A percentile compares a stretch with the other conserved stretches of the same genome.
Evolutionary conservation across 1,284 basidiomycete species (phyloP).

Genomic region (Puccinia coronata): DNA sequence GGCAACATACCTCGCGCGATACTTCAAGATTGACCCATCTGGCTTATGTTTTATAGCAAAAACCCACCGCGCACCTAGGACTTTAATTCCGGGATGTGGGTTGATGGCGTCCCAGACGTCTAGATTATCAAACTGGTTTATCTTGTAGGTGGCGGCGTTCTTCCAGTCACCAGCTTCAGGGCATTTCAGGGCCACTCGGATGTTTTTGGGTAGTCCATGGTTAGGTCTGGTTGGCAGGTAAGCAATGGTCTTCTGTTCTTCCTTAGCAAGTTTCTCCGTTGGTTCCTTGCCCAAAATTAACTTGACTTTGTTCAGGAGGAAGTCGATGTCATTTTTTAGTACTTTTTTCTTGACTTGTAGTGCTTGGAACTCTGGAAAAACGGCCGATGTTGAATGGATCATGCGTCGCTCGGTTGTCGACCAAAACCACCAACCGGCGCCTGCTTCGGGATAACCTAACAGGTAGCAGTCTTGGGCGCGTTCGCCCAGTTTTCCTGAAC

Average conservation of each 20-base stretch:
- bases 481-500: background rate
- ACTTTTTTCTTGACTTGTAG: background rate
- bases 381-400: background rate
- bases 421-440: background rate
- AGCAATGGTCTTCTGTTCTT: background rate
- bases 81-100: background rate
- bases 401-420: background rate
- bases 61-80: conserved; percentile 7
- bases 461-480: background rate
- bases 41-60: conserved; percentile 2
- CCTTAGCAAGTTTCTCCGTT: background rate
- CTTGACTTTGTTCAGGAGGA: background rate
- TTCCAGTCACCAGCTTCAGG: background rate
- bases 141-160: background rate
- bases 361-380: background rate
- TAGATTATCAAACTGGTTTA: background rate
- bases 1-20: conserved; percentile 6
- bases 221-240: background rate
- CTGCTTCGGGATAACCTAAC: background rate
- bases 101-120: background rate
- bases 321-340: background rate
- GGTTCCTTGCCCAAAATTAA: background rate
- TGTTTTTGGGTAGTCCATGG: background rate
- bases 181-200: background rate
- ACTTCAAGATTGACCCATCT: background rate